Conservation (phyloP, 192 early-diverging fungal genomes). For the Podila clonocystis region DNA sequence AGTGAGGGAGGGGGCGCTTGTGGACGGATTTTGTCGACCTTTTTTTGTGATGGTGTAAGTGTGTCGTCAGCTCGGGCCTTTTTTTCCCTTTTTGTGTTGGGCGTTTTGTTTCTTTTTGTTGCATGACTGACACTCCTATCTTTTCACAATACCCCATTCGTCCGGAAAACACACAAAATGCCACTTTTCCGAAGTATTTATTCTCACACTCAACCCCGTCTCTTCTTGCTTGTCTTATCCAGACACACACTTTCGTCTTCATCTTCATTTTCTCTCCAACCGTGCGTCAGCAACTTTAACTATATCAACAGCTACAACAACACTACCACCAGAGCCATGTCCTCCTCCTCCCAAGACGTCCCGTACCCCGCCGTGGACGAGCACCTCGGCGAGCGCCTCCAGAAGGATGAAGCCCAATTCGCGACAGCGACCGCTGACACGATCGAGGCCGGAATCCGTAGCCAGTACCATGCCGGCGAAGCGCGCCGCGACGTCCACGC, state of each 20-base stretch:
- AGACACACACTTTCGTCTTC: no score
- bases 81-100: background rate
- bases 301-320: background rate
- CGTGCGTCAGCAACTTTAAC: background rate
- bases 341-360: background rate
- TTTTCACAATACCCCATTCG: background rate
- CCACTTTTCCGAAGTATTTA: background rate
- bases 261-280: no score
- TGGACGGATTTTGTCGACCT: no score
- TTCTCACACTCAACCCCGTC: background rate
- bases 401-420: background rate
- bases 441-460: slow-evolving; percentile 3
- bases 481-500: slow-evolving; percentile 8
- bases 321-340: background rate
- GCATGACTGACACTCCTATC: background rate
- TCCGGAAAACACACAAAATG: background rate
- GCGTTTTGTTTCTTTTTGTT: background rate
- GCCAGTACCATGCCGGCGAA: background rate
- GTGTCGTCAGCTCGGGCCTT: background rate
- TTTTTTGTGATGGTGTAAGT: background rate
- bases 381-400: background rate
- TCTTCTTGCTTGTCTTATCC: no score
- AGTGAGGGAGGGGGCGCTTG: no score
- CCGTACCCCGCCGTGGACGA: slow-evolving; percentile 1
- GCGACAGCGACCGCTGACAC: background rate